phyloP scores from a whole-genome alignment of 1,284 basidiomycete species.

The Sparassis latifolia region DNA sequence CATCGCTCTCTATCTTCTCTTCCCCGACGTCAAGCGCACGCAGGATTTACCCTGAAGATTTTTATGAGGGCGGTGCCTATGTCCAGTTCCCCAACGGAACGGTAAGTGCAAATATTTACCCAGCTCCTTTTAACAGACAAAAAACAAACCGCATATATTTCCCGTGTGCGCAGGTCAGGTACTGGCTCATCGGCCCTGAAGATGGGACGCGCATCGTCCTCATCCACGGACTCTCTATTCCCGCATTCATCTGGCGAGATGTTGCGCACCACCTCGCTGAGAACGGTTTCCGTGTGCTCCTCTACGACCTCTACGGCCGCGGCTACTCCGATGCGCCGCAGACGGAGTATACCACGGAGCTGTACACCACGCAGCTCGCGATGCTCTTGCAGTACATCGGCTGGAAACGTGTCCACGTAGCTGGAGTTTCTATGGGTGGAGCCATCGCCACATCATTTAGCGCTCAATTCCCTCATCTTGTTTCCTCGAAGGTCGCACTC shows the following conservation, averaged over 20 bases:
- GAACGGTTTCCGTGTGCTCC: conserved; percentile 63
- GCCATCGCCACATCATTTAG: conserved; percentile 65
- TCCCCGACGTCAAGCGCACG: conserved; percentile 42
- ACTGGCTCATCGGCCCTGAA: conserved; percentile 69
- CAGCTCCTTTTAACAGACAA: conserved; percentile 4
- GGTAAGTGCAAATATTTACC: conserved; percentile 24
- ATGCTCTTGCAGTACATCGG: conserved; percentile 69
- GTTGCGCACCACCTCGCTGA: conserved; percentile 56
- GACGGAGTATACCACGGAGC: conserved; percentile 50
- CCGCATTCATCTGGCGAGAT: conserved; percentile 68
- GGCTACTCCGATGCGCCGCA: conserved; percentile 76
- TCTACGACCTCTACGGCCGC: conserved; percentile 75
- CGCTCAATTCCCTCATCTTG: conserved; percentile 62
- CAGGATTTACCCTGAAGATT: conserved; percentile 64
- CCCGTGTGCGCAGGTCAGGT: conserved; percentile 45
- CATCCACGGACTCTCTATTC: conserved; percentile 75
- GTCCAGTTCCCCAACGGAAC: conserved; percentile 54
- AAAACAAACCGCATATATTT: conserved; percentile 7
- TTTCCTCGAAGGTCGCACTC: conserved; percentile 55
- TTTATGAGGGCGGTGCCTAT: conserved; percentile 61
- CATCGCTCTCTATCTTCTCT: conserved; percentile 55
- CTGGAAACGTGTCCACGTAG: conserved; percentile 59
- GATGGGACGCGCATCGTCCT: conserved; percentile 66
- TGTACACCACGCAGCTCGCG: conserved; percentile 74
- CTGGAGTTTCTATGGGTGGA: conserved; percentile 75